Evolutionary conservation across 495 filamentous ascomycete species (phyloP), one percentile per base, ranked within the genome.

Genomic region (Penicillium paxilli): DNA sequence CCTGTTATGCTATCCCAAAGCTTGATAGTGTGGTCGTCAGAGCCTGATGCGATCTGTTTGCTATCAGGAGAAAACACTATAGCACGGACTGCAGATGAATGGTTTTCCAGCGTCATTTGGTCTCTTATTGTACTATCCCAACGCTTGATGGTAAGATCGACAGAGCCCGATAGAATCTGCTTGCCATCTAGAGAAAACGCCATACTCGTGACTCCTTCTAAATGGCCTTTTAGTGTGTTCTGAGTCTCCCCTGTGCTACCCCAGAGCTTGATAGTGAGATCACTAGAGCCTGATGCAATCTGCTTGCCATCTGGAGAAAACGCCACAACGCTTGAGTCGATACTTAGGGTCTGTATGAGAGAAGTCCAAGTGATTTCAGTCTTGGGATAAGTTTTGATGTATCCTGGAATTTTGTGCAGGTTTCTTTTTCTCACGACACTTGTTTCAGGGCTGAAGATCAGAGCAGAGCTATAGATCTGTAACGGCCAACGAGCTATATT

Each of bases 1-100:
- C n/a, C n/a, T n/a, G n/a, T 49, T 21, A n/a, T 16, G 7, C 5
- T 51, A 21, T 46, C 42, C 72, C 74, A 78, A 56, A 74, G 49
- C 58, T 69, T 59, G 21, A 70, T 51, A n/a, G 69, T 73, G 0
- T 60, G 53, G 42, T 73, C 63, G 30, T 17, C 0, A 30, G 65
- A 72, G 41, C 59, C 40, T 23, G 52, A 56, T 38, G 54, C 55
- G 32, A 52, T 20, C 24, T 38, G 32, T n/a, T 49, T 47, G 20
- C 46, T 30, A n/a, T 48, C n/a, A n/a, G n/a, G n/a, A n/a, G n/a
- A n/a, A n/a, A 24, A 52, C 6, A 21, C 42, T 37, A 51, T 37
- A 23, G 49, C 14, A 9, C 19, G 4, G 19, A 51, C 49, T 7
- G n/a, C n/a, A n/a, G n/a, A n/a, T n/a, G n/a, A n/a, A n/a, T n/a